Conservation (phyloP, 1,284 basidiomycete species). For the Leccinum solheimii region DNA sequence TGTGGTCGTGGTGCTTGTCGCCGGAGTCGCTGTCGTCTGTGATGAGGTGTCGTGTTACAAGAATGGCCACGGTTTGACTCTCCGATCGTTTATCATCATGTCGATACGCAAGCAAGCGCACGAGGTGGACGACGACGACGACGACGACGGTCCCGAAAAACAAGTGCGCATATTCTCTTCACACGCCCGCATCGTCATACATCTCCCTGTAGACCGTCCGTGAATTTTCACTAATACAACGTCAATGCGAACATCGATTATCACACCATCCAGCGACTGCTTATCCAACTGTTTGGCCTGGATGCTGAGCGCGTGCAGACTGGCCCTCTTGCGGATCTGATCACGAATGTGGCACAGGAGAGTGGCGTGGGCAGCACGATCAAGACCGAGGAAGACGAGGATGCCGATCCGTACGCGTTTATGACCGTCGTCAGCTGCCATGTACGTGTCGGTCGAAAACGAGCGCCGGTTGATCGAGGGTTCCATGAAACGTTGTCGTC, state of each 20-base stretch:
- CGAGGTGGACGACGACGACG: slow-evolving; percentile 15
- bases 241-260: slow-evolving; percentile 82
- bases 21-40: too few species aligned
- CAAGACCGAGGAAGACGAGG: slow-evolving; percentile 88
- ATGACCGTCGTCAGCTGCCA: too few species aligned
- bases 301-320: too few species aligned
- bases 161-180: too few species aligned
- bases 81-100: slow-evolving; percentile 13
- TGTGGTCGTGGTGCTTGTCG: too few species aligned
- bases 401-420: slow-evolving; percentile 74
- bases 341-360: too few species aligned
- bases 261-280: slow-evolving; percentile 36
- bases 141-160: background rate
- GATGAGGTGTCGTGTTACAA: too few species aligned
- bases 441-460: too few species aligned
- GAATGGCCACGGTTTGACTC: background rate
- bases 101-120: slow-evolving; percentile 30
- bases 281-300: too few species aligned
- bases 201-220: slow-evolving; percentile 45
- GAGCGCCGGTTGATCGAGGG: slow-evolving; percentile 39
- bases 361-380: slow-evolving; percentile 57
- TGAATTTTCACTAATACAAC: slow-evolving; percentile 93
- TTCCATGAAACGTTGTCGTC: slow-evolving; percentile 54
- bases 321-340: too few species aligned
- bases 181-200: background rate